These are phyloP conservation scores for Martensiomyces pterosporus DNA, from an alignment of 192 early-diverging fungal genomes.

Conservation along the genomic window DNA sequence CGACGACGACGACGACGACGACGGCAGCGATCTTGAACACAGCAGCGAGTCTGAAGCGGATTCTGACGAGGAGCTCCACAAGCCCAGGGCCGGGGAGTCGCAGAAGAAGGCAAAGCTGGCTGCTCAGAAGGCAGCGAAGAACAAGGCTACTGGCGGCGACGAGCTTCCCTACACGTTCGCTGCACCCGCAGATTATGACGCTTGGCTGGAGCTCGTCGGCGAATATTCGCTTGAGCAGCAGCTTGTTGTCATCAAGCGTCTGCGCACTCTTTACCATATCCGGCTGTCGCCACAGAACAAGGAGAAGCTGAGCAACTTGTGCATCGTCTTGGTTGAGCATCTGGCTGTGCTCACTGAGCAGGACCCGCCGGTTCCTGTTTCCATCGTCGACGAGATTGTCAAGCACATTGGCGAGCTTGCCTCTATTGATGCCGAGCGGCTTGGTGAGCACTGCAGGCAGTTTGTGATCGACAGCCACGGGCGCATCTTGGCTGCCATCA, in stretches of 20 bases:
- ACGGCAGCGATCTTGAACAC: slow-evolving; percentile 47
- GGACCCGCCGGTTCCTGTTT: slow-evolving; percentile 49
- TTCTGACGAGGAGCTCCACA: too few relatives aligned
- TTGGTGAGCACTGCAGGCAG: slow-evolving; percentile 55
- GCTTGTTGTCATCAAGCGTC: slow-evolving; percentile 68
- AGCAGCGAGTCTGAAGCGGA: slow-evolving; percentile 38
- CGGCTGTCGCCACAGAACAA: slow-evolving; percentile 81
- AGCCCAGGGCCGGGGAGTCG: too few relatives aligned
- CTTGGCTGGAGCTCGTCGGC: slow-evolving; percentile 66
- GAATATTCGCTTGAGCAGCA: slow-evolving; percentile 65
- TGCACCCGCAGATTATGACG: slow-evolving; percentile 68
- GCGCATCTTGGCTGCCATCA: slow-evolving; percentile 33
- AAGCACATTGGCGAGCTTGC: slow-evolving; percentile 64
- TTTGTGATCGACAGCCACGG: slow-evolving; percentile 54
- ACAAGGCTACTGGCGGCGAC: slow-evolving; percentile 10
- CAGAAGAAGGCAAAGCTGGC: slow-evolving; percentile 15
- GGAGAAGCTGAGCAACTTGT: slow-evolving; percentile 63
- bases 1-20: slow-evolving; percentile 51
- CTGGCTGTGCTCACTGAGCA: slow-evolving; percentile 61
- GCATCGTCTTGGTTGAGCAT: slow-evolving; percentile 67
- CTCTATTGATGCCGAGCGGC: slow-evolving; percentile 54
- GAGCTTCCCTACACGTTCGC: slow-evolving; percentile 83
- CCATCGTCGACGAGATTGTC: slow-evolving; percentile 55
- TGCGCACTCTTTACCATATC: slow-evolving; percentile 79
- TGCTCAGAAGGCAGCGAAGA: slow-evolving; percentile 7